Base-by-base conservation (phyloP, 441 rosid genomes). In the Gossypium armourianum region DNA sequence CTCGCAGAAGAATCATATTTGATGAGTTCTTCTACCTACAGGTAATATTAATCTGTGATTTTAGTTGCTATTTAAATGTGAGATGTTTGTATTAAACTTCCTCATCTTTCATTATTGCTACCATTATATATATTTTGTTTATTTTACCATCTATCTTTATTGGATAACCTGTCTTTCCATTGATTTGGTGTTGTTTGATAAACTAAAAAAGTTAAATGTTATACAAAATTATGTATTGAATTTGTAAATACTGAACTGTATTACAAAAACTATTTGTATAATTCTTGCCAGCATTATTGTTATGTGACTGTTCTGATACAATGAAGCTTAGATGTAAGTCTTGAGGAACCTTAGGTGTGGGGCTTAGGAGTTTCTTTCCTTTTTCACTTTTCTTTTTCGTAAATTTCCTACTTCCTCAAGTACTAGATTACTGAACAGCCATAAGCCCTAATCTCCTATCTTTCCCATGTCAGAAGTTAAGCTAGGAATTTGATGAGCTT, bases 21-120 rank as follows among this genome's bases (percentile, higher is more conserved):
- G 97, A 92, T 47, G 99, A 92, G 75, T 94, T 94, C 81, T 90
- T 94, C 85, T 92, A 92, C 77, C 80, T 94, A 69, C 99, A 92
- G 97, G 99, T 94, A 73, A 73, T 73, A 19, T 64, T 64, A 19
- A 21, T 61, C 69, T 36, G 2, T 32, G n/a, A 40, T 56, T 50
- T 26, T 71, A 21, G 32, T 23, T 24, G 40, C 67, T 52, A 26
- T 75, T 60, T 47, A 65, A 29, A 62, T 23, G 53, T 69, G 21
- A 56, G 59, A 63, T 58, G 40, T 28, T 57, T 7, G 8, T 68
- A 54, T 45, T 26, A 28, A 47, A 64, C 62, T 58, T 47, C 49
- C 56, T 58, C 20, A 52, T 69, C 23, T 43, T 24, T 32, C 36
- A 49, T 24, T 13, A 50, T 55, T 13, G 40, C 62, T 17, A 36